Evolutionary conservation across 2,329 filamentous ascomycete species (phyloP).

Genomic region (Ophiostoma sp.): DNA sequence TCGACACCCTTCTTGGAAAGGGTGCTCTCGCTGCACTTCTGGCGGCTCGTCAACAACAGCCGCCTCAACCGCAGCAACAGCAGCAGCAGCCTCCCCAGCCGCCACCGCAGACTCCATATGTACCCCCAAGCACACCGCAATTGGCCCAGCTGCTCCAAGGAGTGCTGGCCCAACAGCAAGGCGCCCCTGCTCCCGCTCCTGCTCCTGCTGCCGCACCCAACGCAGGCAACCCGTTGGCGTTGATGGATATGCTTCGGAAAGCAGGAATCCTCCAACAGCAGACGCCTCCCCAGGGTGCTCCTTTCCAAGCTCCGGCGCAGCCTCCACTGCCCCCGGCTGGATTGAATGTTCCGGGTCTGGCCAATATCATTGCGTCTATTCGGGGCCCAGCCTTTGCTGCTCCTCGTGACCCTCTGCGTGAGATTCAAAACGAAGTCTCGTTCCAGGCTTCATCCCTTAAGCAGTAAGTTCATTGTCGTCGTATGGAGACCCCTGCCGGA

Average conservation of each 20-base stretch:
- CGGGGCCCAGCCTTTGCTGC: slow-evolving; percentile 26
- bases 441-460: slow-evolving; percentile 71
- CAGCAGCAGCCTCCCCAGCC: slow-evolving; percentile 43
- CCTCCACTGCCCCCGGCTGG: slow-evolving; percentile 34
- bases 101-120: slow-evolving; percentile 44
- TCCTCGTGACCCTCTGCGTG: slow-evolving; percentile 27
- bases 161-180: neutral
- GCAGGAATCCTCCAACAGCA: slow-evolving; percentile 59
- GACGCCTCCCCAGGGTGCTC: slow-evolving; percentile 36
- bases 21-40: slow-evolving; percentile 61
- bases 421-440: slow-evolving; percentile 50
- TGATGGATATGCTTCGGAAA: slow-evolving; percentile 67
- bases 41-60: slow-evolving; percentile 45
- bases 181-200: neutral
- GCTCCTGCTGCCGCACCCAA: neutral
- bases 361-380: slow-evolving; percentile 33
- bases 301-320: neutral
- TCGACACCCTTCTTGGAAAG: slow-evolving; percentile 61
- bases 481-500: too few relatives aligned
- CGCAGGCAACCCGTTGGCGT: slow-evolving; percentile 49
- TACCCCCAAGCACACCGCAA: neutral
- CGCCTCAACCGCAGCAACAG: slow-evolving; percentile 42
- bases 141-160: slow-evolving; percentile 5
- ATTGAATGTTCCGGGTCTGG: slow-evolving; percentile 36
- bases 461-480: slow-evolving; percentile 55